A percentile compares a stretch with the other conserved stretches of the same genome.
Evolutionary conservation across 2,329 filamentous ascomycete genomes (phyloP).

Genomic region (Claviceps monticola): DNA sequence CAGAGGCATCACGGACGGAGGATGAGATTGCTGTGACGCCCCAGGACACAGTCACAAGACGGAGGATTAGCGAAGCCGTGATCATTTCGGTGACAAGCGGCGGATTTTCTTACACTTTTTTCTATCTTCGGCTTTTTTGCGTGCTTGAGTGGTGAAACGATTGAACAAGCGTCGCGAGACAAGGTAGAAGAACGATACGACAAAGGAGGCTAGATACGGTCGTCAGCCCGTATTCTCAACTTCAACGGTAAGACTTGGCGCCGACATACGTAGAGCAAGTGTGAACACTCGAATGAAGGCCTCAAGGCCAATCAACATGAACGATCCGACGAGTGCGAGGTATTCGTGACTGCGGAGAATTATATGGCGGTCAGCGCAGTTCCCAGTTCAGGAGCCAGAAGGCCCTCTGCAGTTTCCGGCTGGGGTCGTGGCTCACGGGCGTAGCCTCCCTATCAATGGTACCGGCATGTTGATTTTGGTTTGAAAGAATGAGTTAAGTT

Average conservation of each 20-base stretch:
- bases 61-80: conserved; percentile 34
- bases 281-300: conserved; percentile 74
- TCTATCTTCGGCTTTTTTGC: conserved; percentile 51
- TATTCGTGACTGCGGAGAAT: conserved; percentile 56
- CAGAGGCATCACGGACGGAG: conserved; percentile 72
- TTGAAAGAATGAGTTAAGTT: not conserved
- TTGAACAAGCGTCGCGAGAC: conserved; percentile 77
- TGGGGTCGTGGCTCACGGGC: conserved; percentile 27
- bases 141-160: conserved; percentile 54
- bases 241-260: conserved; percentile 5
- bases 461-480: conserved; percentile 29
- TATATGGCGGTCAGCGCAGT: not conserved
- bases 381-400: not conserved
- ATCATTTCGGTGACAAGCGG: conserved; percentile 9
- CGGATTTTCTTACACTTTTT: conserved; percentile 41
- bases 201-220: conserved; percentile 48
- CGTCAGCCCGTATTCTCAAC: conserved; percentile 11
- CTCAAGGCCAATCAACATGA: conserved; percentile 71
- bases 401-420: conserved; percentile 1
- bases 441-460: conserved; percentile 38
- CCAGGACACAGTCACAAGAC: conserved; percentile 14
- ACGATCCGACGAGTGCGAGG: conserved; percentile 69
- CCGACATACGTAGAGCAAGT: conserved; percentile 61
- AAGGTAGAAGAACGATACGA: conserved; percentile 72
- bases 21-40: conserved; percentile 43